phyloP scores from a whole-genome alignment of 2,329 filamentous ascomycete genomes.

The Microsporum ferrugineum region DNA sequence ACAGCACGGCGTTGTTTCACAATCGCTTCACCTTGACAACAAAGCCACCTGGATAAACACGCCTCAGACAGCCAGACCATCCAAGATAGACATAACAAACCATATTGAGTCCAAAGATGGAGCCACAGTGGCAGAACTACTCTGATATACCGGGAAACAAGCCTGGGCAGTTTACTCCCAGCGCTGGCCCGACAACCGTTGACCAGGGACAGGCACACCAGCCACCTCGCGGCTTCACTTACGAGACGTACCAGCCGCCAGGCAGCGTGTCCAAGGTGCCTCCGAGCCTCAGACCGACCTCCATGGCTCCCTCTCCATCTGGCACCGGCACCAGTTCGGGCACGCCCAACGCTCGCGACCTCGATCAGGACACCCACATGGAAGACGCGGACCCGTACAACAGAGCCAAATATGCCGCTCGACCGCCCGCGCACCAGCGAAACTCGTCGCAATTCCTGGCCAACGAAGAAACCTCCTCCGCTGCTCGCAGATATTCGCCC shows the following conservation, averaged over 20 bases:
- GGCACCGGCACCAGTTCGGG: neutral
- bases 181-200: conserved; percentile 33
- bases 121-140: conserved; percentile 57
- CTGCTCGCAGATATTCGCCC: conserved; percentile 85
- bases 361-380: conserved; percentile 70
- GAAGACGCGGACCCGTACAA: conserved; percentile 69
- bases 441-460: conserved; percentile 61
- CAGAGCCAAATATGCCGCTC: conserved; percentile 73
- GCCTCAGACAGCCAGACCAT: too few relatives aligned
- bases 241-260: conserved; percentile 53
- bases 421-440: conserved; percentile 63
- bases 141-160: conserved; percentile 49
- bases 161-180: conserved; percentile 54
- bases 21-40: neutral
- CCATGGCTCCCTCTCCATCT: conserved; percentile 47
- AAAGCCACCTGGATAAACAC: neutral
- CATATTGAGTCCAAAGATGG: conserved; percentile 32
- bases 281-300: conserved; percentile 32
- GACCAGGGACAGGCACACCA: conserved; percentile 36
- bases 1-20: neutral
- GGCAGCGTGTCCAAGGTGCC: conserved; percentile 23
- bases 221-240: conserved; percentile 51
- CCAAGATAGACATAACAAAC: neutral
- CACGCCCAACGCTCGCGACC: conserved; percentile 52
- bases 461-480: conserved; percentile 60